Evolutionary conservation across 2,329 filamentous ascomycete genomes (phyloP).

Genomic region (Apiospora koreana): DNA sequence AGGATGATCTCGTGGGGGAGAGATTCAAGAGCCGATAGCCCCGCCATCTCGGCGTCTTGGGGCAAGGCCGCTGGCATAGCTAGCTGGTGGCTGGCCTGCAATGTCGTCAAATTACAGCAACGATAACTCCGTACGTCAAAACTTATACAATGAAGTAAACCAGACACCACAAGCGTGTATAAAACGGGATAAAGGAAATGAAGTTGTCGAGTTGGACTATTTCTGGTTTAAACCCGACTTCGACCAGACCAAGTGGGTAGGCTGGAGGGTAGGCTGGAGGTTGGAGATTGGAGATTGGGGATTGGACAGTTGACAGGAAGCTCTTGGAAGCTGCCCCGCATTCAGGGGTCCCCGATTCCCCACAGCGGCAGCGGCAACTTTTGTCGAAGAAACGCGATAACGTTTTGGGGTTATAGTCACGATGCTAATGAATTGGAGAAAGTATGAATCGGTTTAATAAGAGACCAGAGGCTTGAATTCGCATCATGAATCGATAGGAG

Average conservation of each 20-base stretch:
- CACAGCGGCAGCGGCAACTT: no score
- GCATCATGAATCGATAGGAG: background rate
- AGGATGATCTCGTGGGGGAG: constrained; percentile 66
- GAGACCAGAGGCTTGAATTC: background rate
- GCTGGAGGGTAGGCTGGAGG: no score
- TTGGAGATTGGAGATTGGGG: background rate
- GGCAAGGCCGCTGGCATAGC: background rate
- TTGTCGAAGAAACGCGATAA: no score
- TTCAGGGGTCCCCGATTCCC: background rate
- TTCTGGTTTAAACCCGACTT: no score
- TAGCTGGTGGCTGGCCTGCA: no score
- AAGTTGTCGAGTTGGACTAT: no score
- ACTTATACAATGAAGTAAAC: no score
- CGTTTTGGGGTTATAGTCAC: background rate
- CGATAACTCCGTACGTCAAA: no score
- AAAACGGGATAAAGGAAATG: no score
- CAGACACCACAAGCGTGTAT: no score
- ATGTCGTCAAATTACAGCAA: no score
- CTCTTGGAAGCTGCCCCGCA: background rate
- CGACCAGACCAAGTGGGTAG: background rate
- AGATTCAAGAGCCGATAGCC: constrained; percentile 42
- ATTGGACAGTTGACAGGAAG: background rate
- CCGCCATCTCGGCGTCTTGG: constrained; percentile 20
- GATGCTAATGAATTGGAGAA: background rate
- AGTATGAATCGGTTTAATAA: background rate